phyloP scores from a whole-genome alignment of 106 monocot genomes.

The Phalaenopsis equestris region DNA sequence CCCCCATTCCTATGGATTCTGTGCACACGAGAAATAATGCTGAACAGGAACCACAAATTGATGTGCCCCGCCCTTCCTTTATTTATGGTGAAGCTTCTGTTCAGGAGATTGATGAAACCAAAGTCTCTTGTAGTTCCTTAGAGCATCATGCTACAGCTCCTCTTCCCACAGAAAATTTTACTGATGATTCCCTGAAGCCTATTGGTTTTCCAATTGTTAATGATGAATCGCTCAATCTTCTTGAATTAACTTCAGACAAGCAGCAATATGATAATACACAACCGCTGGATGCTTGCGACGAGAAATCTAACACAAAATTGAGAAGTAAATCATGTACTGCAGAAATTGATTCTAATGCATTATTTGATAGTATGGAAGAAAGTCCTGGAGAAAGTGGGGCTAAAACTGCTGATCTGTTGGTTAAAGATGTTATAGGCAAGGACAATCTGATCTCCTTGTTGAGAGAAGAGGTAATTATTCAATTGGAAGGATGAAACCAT shows the following conservation, averaged over 20 bases:
- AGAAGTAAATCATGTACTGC: slow-evolving; percentile 9
- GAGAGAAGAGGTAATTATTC: slow-evolving; percentile 60
- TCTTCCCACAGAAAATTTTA: neutral
- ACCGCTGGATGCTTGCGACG: neutral
- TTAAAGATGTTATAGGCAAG: slow-evolving; percentile 23
- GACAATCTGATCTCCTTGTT: slow-evolving; percentile 37
- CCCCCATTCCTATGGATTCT: slow-evolving; percentile 33
- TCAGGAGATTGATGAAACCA: neutral
- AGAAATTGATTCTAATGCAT: slow-evolving; percentile 15
- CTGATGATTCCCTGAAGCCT: slow-evolving; percentile 11
- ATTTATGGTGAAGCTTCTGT: neutral
- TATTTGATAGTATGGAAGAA: slow-evolving; percentile 2
- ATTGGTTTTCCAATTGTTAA: neutral
- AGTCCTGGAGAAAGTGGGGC: slow-evolving; percentile 8
- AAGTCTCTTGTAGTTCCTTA: slow-evolving; percentile 5
- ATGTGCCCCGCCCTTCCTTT: slow-evolving; percentile 2
- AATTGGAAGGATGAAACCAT: neutral
- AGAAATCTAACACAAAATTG: slow-evolving; percentile 5
- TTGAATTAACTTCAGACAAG: neutral
- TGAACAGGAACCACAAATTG: slow-evolving; percentile 17
- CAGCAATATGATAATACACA: neutral
- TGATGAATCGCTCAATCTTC: slow-evolving; percentile 7
- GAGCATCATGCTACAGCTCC: slow-evolving; percentile 14
- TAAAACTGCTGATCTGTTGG: slow-evolving; percentile 1
- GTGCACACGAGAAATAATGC: slow-evolving; percentile 13